Evolutionary conservation across 345 rosid genomes (phyloP), one percentile per base, ranked within the genome.

Genomic region (Salix suchowensis): DNA sequence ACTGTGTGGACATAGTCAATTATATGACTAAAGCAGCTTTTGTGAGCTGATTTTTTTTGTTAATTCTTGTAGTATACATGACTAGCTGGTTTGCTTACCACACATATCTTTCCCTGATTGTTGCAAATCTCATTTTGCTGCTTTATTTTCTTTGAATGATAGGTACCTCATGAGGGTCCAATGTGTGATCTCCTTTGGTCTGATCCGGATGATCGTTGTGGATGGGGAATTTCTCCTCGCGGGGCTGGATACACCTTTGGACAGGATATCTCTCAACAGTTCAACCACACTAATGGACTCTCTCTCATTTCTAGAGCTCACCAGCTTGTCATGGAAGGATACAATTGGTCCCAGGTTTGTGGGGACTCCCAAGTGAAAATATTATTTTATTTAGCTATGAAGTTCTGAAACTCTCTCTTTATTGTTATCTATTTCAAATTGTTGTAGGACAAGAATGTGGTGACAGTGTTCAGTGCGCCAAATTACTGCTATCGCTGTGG

Each of bases 181-280:
- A 90, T 89, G 97, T 90, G 97, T 82, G 97, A 91, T 86, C 91
- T 91, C 69, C 82, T 91, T 65, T 91, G 96, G 94, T 91, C 90
- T 72, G 88, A 87, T 83, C 89, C 90, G n/a, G 90, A 87, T 28
- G 90, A 87, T 61, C 85, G 87, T 13, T 87, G 90, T 75, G 87
- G 88, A 13, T 84, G 88, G 88, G 90, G 90, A 70, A 87, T 87
- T 70, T 87, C 88, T 78, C 88, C 87, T 72, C 86, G 90, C 7
- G 88, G 89, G 64, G 89, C 89, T 21, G 89, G 88, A 39, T 87
- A 87, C 79, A 87, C 87, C n/a, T 87, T 87, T 70, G 88, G 88
- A 40, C 96, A 91, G 71, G 96, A 80, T 50, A 76, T 80, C 36
- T 80, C 80, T 39, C 80, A 72, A 34, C 76, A 76, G 50, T 80